These are phyloP conservation scores for Didymella pinodella DNA, from an alignment of 2,329 filamentous ascomycete species.

Conservation along the genomic window DNA sequence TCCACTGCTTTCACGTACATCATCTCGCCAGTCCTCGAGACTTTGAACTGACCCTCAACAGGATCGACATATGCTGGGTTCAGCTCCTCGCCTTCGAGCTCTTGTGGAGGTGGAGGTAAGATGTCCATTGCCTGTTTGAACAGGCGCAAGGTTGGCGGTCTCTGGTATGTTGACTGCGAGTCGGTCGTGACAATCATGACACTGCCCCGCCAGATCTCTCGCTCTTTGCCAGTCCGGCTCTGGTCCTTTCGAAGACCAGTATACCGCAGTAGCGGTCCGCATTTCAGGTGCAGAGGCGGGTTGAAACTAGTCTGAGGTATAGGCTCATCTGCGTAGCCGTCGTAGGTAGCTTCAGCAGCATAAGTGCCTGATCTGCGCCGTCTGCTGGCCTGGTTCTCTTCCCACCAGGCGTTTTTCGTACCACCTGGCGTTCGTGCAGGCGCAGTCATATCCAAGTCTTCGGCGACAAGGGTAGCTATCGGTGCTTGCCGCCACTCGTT, in stretches of 20 bases:
- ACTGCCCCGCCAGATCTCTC: slow-evolving; percentile 89
- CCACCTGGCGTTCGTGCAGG: slow-evolving; percentile 38
- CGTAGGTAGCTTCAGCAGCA: slow-evolving; percentile 61
- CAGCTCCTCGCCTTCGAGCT: slow-evolving; percentile 69
- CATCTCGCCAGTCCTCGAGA: slow-evolving; percentile 83
- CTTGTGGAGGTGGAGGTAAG: slow-evolving; percentile 76
- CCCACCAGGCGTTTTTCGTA: slow-evolving; percentile 74
- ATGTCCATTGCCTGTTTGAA: slow-evolving; percentile 89
- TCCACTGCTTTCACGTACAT: slow-evolving; percentile 91
- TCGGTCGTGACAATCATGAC: slow-evolving; percentile 96
- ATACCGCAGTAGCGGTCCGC: slow-evolving; percentile 88
- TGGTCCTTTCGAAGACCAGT: slow-evolving; percentile 77
- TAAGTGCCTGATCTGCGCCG: slow-evolving; percentile 49
- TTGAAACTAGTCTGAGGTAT: slow-evolving; percentile 77
- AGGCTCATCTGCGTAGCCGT: slow-evolving; percentile 71
- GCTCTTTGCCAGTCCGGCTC: slow-evolving; percentile 57
- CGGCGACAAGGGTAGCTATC: slow-evolving; percentile 49
- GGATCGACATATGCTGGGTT: slow-evolving; percentile 88
- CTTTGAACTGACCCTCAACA: slow-evolving; percentile 83
- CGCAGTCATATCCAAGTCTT: slow-evolving; percentile 55
- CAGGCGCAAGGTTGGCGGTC: slow-evolving; percentile 77
- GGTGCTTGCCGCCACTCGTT: slow-evolving; percentile 61
- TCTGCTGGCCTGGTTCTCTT: slow-evolving; percentile 61
- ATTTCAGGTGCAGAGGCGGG: slow-evolving; percentile 84
- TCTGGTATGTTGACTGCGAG: slow-evolving; percentile 80